Evolutionary conservation across 345 rosid genomes (phyloP), one percentile per base, ranked within the genome.

Genomic region (Geranium brycei): DNA sequence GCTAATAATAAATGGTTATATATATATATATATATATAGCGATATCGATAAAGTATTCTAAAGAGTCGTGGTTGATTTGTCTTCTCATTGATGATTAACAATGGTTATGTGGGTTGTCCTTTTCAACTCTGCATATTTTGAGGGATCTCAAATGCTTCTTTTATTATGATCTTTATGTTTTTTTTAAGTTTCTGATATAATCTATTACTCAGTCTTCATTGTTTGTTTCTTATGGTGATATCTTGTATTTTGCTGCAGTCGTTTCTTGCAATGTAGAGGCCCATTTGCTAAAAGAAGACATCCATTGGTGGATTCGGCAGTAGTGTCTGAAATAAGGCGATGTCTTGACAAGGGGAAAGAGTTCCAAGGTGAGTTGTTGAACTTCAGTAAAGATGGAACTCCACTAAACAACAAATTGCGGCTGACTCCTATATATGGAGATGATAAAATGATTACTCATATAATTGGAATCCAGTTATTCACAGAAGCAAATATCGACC

Each of bases 251-350:
- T 59, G 30, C 51, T 76, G 73, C 93, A 87, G 92, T 78, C 87
- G 95, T 30, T 91, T 87, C 83, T 76, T 87, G 79, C 97, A 90
- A 71, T 90, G 85, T 75, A 82, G 95, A 79, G 96, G 97, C 51
- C 95, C 92, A 35, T 90, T 90, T 81, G 95, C 97, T 28, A 90
- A 90, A 77, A 78, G 95, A 74, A 83, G 95, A 75, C 97, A 90
- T 64, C 91, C 92, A 28, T 68, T 83, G 72, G 95, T 88, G 59
- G 96, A 88, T 68, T 86, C 96, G 17, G 59, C 83, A 0, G 79
- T 85, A 59, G 88, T 88, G 13, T 60, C 95, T 16, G 85, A 91
- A 73, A 87, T 91, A 68, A 82, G 91, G 70, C 76, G 79, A 75
- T 91, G 95, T 81, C 83, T 91, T 17, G 91, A 81, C 5, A 80